Evolutionary conservation across 139 green algal species (phyloP), one percentile per base, ranked within the genome.

Genomic region (Chlamydomonas asymmetrica): DNA sequence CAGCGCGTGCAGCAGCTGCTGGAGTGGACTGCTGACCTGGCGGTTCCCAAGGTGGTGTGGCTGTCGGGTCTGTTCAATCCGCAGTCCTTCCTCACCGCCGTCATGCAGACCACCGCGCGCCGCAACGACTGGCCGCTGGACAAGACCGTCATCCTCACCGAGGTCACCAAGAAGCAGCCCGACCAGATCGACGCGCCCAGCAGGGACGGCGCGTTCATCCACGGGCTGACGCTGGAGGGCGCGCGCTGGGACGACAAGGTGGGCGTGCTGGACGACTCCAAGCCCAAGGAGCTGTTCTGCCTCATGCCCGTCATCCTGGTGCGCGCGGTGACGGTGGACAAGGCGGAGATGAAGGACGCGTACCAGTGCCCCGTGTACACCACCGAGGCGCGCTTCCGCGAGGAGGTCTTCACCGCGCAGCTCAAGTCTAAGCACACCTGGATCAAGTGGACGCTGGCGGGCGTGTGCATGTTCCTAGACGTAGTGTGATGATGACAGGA

Each of bases 311-410:
- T 94, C 40, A 91, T 95, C 52, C 83, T 94, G 32, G 84, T 97
- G 43, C 84, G 84, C 1, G 93, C 90, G 9, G 92, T 97, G 0
- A 92, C 91, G 7, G 89, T 82, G 7, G 93, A 97, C 82, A 96
- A 96, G 88, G 91, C 89, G 6, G 92, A 95, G 69, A 78, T 85
- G 74, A 92, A 88, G 48, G 92, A 96, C 56, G 80, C 81, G 9
- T 98, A 98, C 80, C 78, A 92, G 80, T 97, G 92, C 79, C 94
- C 94, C 16, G 94, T 98, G 34, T 98, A 97, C 82, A 89, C 88
- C 38, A 98, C 94, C 2, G 91, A 95, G 84, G 85, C 88, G 9
- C 84, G 94, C 29, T 97, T 97, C 82, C 72, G 92, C 23, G 85
- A 97, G 82, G 95, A 98, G 80, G 86, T 98, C 25, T 98, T 97